phyloP scores from a whole-genome alignment of 345 rosid species.

The Firmiana major region DNA sequence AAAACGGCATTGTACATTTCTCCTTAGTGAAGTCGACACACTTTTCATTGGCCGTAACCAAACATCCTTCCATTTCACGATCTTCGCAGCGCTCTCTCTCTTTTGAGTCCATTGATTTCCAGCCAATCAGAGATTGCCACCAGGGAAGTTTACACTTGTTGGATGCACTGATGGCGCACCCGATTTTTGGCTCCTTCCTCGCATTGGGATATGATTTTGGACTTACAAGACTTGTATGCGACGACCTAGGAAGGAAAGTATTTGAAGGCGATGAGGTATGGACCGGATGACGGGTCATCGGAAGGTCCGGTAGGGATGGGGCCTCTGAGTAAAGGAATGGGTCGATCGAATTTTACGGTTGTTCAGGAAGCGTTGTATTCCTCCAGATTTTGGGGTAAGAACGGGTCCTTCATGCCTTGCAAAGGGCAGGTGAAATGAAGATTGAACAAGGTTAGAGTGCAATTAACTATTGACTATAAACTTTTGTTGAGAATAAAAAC shows the following conservation, averaged over 20 bases:
- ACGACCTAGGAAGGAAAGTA: constrained; percentile 55
- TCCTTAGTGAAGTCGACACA: constrained; percentile 59
- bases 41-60: constrained; percentile 57
- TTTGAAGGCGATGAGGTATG: constrained; percentile 65
- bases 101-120: constrained; percentile 36
- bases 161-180: constrained; percentile 79
- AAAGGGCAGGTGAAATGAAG: background rate
- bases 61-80: constrained; percentile 64
- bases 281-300: constrained; percentile 41
- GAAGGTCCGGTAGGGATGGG: constrained; percentile 42
- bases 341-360: constrained; percentile 43
- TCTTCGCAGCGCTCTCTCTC: constrained; percentile 75
- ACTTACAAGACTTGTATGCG: constrained; percentile 44
- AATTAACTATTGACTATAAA: background rate
- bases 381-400: constrained; percentile 24
- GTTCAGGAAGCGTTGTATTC: constrained; percentile 69
- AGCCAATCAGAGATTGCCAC: constrained; percentile 53
- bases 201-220: constrained; percentile 58
- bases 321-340: constrained; percentile 67
- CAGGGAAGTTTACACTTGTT: constrained; percentile 71
- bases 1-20: constrained; percentile 50
- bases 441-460: background rate
- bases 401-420: constrained; percentile 20
- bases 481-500: too few species aligned
- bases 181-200: constrained; percentile 70